Percentiles rank a stretch among this genome's conserved stretches.
phyloP scores from a whole-genome alignment of 2,329 filamentous ascomycete species.

The Fusarium anguioides region DNA sequence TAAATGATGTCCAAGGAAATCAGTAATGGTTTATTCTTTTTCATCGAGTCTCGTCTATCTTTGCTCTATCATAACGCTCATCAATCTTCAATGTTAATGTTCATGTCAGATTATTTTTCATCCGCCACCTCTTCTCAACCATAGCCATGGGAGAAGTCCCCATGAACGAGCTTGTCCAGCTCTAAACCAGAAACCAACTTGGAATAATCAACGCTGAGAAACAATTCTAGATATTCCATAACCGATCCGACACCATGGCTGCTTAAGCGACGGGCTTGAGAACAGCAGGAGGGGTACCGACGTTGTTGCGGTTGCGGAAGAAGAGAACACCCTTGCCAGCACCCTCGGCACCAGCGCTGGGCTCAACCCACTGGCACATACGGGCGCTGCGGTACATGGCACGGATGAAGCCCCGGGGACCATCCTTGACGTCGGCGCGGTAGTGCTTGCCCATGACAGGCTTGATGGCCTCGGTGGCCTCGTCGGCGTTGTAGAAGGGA shows the following conservation, averaged over 20 bases:
- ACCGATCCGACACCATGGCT: constrained; percentile 1
- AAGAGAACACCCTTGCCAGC: constrained; percentile 88
- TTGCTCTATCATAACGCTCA: constrained; percentile 28
- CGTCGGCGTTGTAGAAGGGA: constrained; percentile 95
- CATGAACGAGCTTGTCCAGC: constrained; percentile 7
- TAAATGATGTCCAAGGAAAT: constrained; percentile 4
- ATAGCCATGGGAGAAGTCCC: constrained; percentile 9
- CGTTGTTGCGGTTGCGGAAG: constrained; percentile 93
- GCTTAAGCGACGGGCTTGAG: constrained; percentile 34
- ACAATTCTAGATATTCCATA: constrained; percentile 1
- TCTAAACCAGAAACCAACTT: constrained; percentile 30
- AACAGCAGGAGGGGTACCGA: constrained; percentile 67
- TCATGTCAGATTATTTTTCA: constrained; percentile 25
- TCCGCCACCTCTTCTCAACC: constrained; percentile 11
- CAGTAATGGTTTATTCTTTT: constrained; percentile 25
- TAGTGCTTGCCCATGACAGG: constrained; percentile 96
- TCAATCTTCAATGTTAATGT: constrained; percentile 25
- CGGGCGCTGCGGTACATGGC: constrained; percentile 84
- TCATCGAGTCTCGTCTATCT: constrained; percentile 34
- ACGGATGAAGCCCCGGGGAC: constrained; percentile 83
- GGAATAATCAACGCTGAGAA: constrained; percentile 39
- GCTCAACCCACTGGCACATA: constrained; percentile 98
- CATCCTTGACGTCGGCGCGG: constrained; percentile 81
- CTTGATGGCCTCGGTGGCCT: constrained; percentile 94
- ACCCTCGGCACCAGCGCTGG: constrained; percentile 81